Conservation (phyloP, 192 early-diverging fungal species). For the Neocallimastix lanati region DNA sequence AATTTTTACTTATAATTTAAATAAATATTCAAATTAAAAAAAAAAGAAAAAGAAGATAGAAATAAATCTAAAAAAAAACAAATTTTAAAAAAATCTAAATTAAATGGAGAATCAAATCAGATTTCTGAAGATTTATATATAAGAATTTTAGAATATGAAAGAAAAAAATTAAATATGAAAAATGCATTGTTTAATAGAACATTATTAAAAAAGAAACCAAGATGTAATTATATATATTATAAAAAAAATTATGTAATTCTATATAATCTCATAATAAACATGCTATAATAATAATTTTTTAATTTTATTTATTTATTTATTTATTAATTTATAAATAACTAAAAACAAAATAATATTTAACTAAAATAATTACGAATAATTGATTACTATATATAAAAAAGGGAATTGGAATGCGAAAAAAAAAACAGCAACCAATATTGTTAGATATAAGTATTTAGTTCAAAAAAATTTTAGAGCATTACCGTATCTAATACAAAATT, state of each 20-base stretch:
- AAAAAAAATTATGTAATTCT: too few relatives aligned
- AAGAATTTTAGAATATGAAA: not conserved
- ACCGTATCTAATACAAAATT: not conserved
- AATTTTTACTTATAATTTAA: too few relatives aligned
- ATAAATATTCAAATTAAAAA: too few relatives aligned
- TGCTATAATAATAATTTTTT: too few relatives aligned
- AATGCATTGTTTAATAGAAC: not conserved
- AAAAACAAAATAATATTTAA: too few relatives aligned
- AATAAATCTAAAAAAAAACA: not conserved
- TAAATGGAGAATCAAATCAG: not conserved
- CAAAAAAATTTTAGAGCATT: not conserved
- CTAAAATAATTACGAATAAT: too few relatives aligned
- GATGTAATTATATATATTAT: too few relatives aligned
- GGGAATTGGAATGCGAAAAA: not conserved
- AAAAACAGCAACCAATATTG: not conserved
- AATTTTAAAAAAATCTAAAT: too few relatives aligned
- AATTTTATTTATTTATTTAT: too few relatives aligned
- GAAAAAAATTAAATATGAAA: not conserved
- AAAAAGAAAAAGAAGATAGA: not conserved
- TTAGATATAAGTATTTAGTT: not conserved
- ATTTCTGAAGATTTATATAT: not conserved
- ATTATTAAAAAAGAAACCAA: not conserved
- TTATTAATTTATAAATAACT: too few relatives aligned
- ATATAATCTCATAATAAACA: too few relatives aligned
- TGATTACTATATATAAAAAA: too few relatives aligned